Conservation (phyloP, 306 rosid genomes). For the Crotalaria pallida region DNA sequence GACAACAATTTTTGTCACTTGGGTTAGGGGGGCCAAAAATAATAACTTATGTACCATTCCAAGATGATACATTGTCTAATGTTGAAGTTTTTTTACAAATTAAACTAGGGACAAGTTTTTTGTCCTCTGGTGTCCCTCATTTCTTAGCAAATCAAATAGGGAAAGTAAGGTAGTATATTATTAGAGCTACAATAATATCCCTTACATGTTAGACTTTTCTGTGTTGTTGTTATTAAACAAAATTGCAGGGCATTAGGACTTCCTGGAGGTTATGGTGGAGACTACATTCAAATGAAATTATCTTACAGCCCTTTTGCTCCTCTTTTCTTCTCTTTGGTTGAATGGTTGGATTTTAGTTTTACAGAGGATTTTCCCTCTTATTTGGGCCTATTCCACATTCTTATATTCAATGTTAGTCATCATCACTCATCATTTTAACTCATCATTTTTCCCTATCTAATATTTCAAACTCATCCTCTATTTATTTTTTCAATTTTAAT, state of each 20-base stretch:
- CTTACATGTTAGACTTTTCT: too few species aligned
- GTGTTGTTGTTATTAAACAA: background rate
- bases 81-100: too few species aligned
- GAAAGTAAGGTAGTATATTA: too few species aligned
- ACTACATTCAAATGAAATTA: slow-evolving; percentile 59
- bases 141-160: too few species aligned
- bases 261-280: slow-evolving; percentile 54
- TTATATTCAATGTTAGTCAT: slow-evolving; percentile 45
- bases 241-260: slow-evolving; percentile 58
- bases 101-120: too few species aligned
- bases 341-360: slow-evolving; percentile 72
- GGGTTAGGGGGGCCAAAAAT: too few species aligned
- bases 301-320: slow-evolving; percentile 74
- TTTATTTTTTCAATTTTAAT: background rate
- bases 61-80: too few species aligned
- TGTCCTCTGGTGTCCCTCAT: too few species aligned
- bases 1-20: too few species aligned
- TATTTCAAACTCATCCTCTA: background rate
- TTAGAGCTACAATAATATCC: too few species aligned
- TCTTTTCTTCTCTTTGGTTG: slow-evolving; percentile 52
- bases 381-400: slow-evolving; percentile 63
- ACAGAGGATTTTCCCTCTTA: slow-evolving; percentile 52
- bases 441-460: background rate
- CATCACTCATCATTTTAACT: background rate
- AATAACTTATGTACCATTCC: too few species aligned